Evolutionary conservation across 208 protist species (phyloP).

Genomic region (Crithidia bombi): DNA sequence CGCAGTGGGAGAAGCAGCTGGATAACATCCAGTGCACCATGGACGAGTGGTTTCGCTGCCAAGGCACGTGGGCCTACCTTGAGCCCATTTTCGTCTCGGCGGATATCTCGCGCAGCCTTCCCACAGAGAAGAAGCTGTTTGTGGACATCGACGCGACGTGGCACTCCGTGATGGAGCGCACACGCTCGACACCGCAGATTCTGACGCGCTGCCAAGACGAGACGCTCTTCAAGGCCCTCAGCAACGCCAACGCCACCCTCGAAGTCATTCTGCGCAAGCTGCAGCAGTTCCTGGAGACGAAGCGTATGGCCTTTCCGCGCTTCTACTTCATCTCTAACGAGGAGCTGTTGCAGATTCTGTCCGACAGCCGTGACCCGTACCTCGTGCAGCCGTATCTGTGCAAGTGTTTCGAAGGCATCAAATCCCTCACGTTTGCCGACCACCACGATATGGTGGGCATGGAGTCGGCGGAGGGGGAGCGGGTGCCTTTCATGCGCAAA

Average conservation of each 20-base stretch:
- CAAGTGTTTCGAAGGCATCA: slow-evolving; percentile 97
- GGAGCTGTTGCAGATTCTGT: slow-evolving; percentile 96
- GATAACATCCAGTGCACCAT: slow-evolving; percentile 94
- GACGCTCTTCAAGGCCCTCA: slow-evolving; percentile 90
- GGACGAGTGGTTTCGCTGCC: slow-evolving; percentile 96
- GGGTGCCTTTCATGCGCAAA: slow-evolving; percentile 79
- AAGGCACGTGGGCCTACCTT: slow-evolving; percentile 96
- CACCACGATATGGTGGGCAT: slow-evolving; percentile 93
- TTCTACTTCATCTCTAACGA: slow-evolving; percentile 98
- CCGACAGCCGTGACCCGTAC: slow-evolving; percentile 95
- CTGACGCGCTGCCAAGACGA: slow-evolving; percentile 93
- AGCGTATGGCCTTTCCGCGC: slow-evolving; percentile 96
- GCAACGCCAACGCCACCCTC: slow-evolving; percentile 92
- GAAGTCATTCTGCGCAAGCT: slow-evolving; percentile 97
- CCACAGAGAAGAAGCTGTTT: slow-evolving; percentile 94
- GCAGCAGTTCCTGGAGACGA: slow-evolving; percentile 98
- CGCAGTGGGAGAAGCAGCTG: slow-evolving; percentile 93
- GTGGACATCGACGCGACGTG: slow-evolving; percentile 94
- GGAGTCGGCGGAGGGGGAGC: slow-evolving; percentile 92
- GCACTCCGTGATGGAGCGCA: slow-evolving; percentile 94
- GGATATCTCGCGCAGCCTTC: slow-evolving; percentile 97
- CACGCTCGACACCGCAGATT: slow-evolving; percentile 83
- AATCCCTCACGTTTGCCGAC: slow-evolving; percentile 90
- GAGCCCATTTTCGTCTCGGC: slow-evolving; percentile 96
- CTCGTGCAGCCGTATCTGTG: slow-evolving; percentile 95